These are phyloP conservation scores for Lactarius evosmus DNA, from an alignment of 768 basidiomycete species.

Conservation along the genomic window DNA sequence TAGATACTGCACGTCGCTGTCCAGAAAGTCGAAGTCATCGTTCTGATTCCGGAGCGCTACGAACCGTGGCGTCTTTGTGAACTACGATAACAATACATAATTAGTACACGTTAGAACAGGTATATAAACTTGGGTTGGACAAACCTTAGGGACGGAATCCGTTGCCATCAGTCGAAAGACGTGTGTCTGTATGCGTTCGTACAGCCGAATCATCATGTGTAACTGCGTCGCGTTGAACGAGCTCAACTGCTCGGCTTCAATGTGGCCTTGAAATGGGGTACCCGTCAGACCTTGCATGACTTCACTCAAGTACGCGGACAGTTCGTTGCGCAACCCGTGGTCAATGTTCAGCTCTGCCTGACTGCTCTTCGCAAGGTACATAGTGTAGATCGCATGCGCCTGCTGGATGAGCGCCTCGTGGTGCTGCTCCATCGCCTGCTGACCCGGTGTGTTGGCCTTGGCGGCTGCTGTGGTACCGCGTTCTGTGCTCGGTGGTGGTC, in stretches of 20 bases:
- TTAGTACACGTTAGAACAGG: slow-evolving; percentile 4
- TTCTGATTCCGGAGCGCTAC: slow-evolving; percentile 74
- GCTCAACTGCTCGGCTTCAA: slow-evolving; percentile 76
- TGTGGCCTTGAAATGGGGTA: slow-evolving; percentile 72
- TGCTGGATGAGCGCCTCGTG: slow-evolving; percentile 93
- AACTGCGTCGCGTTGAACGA: slow-evolving; percentile 94
- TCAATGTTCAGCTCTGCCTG: slow-evolving; percentile 98
- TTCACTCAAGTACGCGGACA: slow-evolving; percentile 90
- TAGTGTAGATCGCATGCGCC: slow-evolving; percentile 91
- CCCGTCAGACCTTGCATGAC: slow-evolving; percentile 77
- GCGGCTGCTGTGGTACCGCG: slow-evolving; percentile 34
- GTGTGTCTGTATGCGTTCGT: slow-evolving; percentile 94
- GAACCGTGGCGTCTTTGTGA: slow-evolving; percentile 85
- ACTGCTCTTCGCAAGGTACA: slow-evolving; percentile 92
- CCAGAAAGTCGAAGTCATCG: slow-evolving; percentile 69
- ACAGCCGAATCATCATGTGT: slow-evolving; percentile 87
- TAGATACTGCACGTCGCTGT: slow-evolving; percentile 43
- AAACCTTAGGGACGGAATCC: slow-evolving; percentile 95
- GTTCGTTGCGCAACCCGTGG: slow-evolving; percentile 90
- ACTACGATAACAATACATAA: slow-evolving; percentile 42
- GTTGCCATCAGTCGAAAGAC: slow-evolving; percentile 98
- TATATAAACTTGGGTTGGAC: slow-evolving; percentile 9
- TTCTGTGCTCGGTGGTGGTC: slow-evolving; percentile 58
- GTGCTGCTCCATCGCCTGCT: slow-evolving; percentile 93
- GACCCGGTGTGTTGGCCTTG: slow-evolving; percentile 58